Evolutionary conservation across 495 filamentous ascomycete genomes (phyloP).

Genomic region (Penicillium bialowiezense): DNA sequence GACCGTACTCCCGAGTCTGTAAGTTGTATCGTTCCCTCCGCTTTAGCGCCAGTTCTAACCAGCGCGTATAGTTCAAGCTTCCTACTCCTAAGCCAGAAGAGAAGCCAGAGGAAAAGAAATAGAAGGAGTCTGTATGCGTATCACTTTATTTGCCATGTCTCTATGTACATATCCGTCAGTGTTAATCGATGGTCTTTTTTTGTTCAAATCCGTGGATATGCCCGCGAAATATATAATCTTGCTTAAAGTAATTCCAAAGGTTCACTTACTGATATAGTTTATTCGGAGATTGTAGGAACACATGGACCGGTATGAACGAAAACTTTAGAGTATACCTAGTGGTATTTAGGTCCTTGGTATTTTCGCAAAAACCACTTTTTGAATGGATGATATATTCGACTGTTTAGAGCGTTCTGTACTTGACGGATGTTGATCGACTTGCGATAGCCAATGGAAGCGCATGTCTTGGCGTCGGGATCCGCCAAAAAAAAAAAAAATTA

Average conservation of each 20-base stretch:
- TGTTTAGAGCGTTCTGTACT: too few species aligned
- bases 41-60: slow-evolving; percentile 6
- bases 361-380: too few species aligned
- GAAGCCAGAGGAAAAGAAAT: slow-evolving; percentile 93
- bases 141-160: slow-evolving; percentile 36
- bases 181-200: slow-evolving; percentile 33
- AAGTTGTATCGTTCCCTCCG: slow-evolving; percentile 10
- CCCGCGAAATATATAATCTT: too few species aligned
- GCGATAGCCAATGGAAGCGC: slow-evolving; percentile 9
- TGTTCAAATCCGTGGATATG: slow-evolving; percentile 5
- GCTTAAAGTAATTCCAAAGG: too few species aligned
- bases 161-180: slow-evolving; percentile 46
- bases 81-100: slow-evolving; percentile 93
- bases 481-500: slow-evolving; percentile 21
- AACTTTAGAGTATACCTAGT: too few species aligned
- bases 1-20: slow-evolving; percentile 78
- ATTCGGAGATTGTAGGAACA: too few species aligned
- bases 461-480: slow-evolving; percentile 24
- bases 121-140: slow-evolving; percentile 47
- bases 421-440: not conserved
- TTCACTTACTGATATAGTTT: too few species aligned
- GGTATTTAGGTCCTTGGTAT: too few species aligned
- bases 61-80: slow-evolving; percentile 67
- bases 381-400: too few species aligned
- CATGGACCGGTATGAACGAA: too few species aligned